Evolutionary conservation across 495 filamentous ascomycete species (phyloP).

Genomic region (Lepidopterella palustris): DNA sequence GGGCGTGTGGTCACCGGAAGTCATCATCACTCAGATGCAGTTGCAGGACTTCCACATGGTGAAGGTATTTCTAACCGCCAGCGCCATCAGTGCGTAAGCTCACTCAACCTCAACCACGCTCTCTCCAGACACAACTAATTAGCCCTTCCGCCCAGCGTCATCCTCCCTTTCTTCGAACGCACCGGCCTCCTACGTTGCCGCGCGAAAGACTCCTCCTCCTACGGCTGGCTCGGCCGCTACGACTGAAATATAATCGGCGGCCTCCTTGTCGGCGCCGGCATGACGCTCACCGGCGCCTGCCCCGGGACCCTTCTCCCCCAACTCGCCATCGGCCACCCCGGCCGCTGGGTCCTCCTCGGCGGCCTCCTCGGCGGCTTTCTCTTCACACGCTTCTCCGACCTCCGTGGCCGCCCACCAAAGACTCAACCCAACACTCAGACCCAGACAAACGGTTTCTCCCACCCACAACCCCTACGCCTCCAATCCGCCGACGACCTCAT

Average conservation of each 20-base stretch:
- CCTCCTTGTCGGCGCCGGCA: constrained; percentile 46
- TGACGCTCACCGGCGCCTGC: constrained; percentile 51
- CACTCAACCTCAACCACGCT: neutral
- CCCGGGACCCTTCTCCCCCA: constrained; percentile 52
- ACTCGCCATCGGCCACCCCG: constrained; percentile 43
- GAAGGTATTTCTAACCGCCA: neutral
- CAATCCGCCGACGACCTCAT: constrained; percentile 15
- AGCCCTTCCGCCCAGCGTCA: neutral
- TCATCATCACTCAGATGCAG: neutral
- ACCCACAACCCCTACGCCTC: neutral
- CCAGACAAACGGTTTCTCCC: neutral
- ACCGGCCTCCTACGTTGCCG: neutral
- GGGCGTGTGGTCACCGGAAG: neutral
- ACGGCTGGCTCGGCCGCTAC: constrained; percentile 40
- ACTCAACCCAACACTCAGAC: constrained; percentile 1
- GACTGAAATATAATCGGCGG: constrained; percentile 55
- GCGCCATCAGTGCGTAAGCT: neutral
- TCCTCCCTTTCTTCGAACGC: constrained; percentile 4
- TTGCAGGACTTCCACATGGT: neutral
- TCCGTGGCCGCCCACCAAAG: neutral
- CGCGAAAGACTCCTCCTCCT: constrained; percentile 17
- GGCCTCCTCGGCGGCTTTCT: constrained; percentile 18
- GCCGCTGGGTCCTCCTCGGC: constrained; percentile 32
- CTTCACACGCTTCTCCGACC: neutral
- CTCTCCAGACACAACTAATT: neutral